A percentile compares a stretch with the other conserved stretches of the same genome.
phyloP scores from a whole-genome alignment of 306 rosid genomes.

The Prunus kanzakura region DNA sequence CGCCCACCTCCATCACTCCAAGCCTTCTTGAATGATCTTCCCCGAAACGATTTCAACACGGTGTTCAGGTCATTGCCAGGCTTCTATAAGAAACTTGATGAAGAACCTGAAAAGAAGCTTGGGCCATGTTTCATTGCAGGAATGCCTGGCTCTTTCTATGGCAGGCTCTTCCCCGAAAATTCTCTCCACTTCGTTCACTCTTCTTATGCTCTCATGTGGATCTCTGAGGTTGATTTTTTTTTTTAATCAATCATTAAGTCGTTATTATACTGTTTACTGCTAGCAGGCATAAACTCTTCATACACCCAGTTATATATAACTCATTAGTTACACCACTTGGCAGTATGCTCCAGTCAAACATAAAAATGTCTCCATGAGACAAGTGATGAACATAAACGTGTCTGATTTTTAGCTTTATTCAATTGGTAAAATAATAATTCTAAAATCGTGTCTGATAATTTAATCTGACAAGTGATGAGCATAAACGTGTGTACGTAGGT shows the following conservation, averaged over 20 bases:
- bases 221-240: conserved; percentile 30
- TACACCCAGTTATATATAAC: too few species aligned
- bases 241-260: background rate
- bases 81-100: conserved; percentile 16
- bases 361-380: too few species aligned
- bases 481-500: conserved; percentile 3
- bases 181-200: conserved; percentile 45
- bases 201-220: conserved; percentile 37
- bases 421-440: too few species aligned
- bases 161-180: conserved; percentile 40
- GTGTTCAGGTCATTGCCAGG: conserved; percentile 28
- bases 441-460: too few species aligned
- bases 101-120: background rate
- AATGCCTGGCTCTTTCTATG: conserved; percentile 52
- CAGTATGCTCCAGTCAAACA: too few species aligned
- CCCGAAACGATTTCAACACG: conserved; percentile 46
- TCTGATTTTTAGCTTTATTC: too few species aligned
- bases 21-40: conserved; percentile 45
- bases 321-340: too few species aligned
- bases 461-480: too few species aligned
- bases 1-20: conserved; percentile 14
- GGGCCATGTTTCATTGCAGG: conserved; percentile 37
- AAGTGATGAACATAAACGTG: too few species aligned
- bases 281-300: too few species aligned
- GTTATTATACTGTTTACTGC: background rate